Conservation (phyloP, 306 rosid genomes). For the Cicer cuneatum region DNA sequence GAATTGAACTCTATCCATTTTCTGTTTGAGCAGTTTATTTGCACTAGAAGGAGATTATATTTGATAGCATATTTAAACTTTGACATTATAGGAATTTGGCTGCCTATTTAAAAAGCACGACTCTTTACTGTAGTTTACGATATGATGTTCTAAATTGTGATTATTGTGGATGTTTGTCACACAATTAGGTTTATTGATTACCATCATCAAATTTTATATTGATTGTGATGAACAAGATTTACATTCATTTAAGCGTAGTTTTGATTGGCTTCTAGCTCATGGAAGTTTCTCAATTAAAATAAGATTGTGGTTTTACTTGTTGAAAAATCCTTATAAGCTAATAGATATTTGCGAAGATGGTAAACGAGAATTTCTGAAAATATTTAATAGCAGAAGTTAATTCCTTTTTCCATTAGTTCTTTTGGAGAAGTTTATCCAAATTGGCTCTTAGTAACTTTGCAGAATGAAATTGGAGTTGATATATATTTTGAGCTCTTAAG, state of each 20-base stretch:
- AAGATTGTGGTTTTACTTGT: slow-evolving; percentile 2
- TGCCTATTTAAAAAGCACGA: slow-evolving; percentile 24
- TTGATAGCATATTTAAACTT: slow-evolving; percentile 2
- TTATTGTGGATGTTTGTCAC: slow-evolving; percentile 32
- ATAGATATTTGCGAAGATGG: not conserved
- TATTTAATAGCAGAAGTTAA: not conserved
- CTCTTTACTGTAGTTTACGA: slow-evolving; percentile 27
- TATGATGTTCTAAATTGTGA: slow-evolving; percentile 10
- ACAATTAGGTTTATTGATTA: slow-evolving; percentile 23
- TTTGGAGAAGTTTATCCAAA: not conserved
- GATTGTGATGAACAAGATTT: slow-evolving; percentile 14
- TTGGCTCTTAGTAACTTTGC: slow-evolving; percentile 19
- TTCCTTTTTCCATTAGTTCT: slow-evolving; percentile 4
- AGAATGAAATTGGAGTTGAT: slow-evolving; percentile 27
- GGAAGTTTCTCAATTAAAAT: slow-evolving; percentile 11
- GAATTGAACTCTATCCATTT: slow-evolving; percentile 27
- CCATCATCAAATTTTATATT: slow-evolving; percentile 29
- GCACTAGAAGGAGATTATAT: slow-evolving; percentile 7
- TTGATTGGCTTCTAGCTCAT: slow-evolving; percentile 8
- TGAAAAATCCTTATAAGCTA: not conserved
- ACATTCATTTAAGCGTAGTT: slow-evolving; percentile 26
- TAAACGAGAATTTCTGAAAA: not conserved
- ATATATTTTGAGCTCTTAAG: slow-evolving; percentile 10
- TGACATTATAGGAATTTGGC: not conserved
- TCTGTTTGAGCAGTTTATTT: slow-evolving; percentile 22